These are phyloP conservation scores for Rhodotorula sp. DNA, from an alignment of 1,284 basidiomycete species.

Conservation along the genomic window DNA sequence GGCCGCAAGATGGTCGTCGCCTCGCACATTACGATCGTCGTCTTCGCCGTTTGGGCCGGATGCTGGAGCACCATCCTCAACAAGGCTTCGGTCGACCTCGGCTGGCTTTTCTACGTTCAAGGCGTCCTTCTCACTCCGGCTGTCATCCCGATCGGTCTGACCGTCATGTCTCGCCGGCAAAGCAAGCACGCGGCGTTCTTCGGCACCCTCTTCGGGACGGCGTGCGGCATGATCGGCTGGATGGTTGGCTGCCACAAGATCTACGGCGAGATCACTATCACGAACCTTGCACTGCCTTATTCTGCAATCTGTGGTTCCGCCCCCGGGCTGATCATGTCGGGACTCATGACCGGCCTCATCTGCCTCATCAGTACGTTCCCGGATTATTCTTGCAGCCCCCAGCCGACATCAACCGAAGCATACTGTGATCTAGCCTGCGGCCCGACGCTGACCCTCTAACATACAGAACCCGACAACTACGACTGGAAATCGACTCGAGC, in stretches of 20 bases:
- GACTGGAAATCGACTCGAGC: slow-evolving; percentile 73
- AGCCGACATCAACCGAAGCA: no score
- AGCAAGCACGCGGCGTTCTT: slow-evolving; percentile 16
- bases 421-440: no score
- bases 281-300: slow-evolving; percentile 43
- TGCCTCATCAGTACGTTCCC: slow-evolving; percentile 58
- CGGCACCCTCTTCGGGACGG: slow-evolving; percentile 18
- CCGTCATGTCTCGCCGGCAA: slow-evolving; percentile 36
- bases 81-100: slow-evolving; percentile 69
- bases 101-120: slow-evolving; percentile 25
- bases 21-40: slow-evolving; percentile 51
- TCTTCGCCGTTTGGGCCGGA: slow-evolving; percentile 74
- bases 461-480: slow-evolving; percentile 64
- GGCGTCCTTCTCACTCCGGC: slow-evolving; percentile 42
- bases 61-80: slow-evolving; percentile 79
- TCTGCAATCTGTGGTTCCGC: slow-evolving; percentile 41
- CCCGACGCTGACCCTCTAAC: no score
- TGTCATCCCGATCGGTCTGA: slow-evolving; percentile 41
- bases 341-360: slow-evolving; percentile 65
- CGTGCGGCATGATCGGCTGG: slow-evolving; percentile 35
- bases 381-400: no score
- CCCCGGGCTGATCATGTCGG: slow-evolving; percentile 74
- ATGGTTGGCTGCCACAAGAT: slow-evolving; percentile 41
- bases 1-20: slow-evolving; percentile 54
- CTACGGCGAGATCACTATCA: slow-evolving; percentile 42